Evolutionary conservation across 192 early-diverging fungal species (phyloP), one percentile per base, ranked within the genome.

Genomic region (Coemansia guatemalensis): DNA sequence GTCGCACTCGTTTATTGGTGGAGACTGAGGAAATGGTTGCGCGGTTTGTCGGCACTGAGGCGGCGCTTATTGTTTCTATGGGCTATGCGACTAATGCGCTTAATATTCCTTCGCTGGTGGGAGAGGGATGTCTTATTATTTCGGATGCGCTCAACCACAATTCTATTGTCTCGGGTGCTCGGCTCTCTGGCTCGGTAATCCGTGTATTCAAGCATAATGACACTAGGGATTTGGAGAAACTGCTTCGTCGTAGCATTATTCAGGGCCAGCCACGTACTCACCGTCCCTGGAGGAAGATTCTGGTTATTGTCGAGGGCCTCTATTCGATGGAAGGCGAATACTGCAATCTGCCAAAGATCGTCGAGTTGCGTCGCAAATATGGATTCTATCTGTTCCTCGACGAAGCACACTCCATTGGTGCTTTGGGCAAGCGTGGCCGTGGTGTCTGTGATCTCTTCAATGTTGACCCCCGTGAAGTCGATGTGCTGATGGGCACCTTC

Each of bases 281-380:
- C 74, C 88, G 97, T 25, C 97, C 95, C 12, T 99, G 97, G 97
- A 96, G 95, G 81, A 99, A 99, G 83, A 99, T 99, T 74, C 73
- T 99, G 65, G 86, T 99, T 3, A 85, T 99, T 24, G 95, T 99
- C 25, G 95, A 99, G 67, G 95, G 95, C 33, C 82, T 99, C 26
- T 99, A 95, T 82, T 95, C 93, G 18, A 99, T 99, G 97, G 97
- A 99, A 71, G 97, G 97, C 49, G 89, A 88, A 65, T 92, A 94
- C 78, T 88, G 89, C 73, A 88, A 89, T 60, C 75, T 97, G 53
- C 95, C 94, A 30, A 89, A 91, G 60, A 88, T 97, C 53, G 77
- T 97, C 29, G 93, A 86, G 47, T 79, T 99, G 67, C 93, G 93
- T 65, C 87, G 86, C 72, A 88, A 90, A 75, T 99, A 95, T 83